Percentiles rank a stretch among this genome's conserved stretches.
Evolutionary conservation across 2,329 filamentous ascomycete species (phyloP).

Genomic region (Apiospora kogelbergensis): DNA sequence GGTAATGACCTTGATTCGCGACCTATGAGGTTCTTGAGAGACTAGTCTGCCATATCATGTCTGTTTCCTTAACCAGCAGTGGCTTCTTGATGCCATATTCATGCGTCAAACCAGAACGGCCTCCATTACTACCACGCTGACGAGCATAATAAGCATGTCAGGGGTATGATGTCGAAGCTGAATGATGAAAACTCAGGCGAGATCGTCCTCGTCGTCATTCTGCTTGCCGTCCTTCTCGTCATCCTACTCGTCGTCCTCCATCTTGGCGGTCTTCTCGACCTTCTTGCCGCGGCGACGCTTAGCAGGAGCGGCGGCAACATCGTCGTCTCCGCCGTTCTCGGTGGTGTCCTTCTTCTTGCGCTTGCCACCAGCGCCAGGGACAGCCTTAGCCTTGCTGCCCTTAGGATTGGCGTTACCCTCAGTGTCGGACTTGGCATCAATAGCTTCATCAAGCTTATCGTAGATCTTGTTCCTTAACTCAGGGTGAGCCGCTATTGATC

Average conservation of each 20-base stretch:
- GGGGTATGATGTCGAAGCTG: no score
- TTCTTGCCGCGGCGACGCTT: background rate
- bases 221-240: no score
- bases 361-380: background rate
- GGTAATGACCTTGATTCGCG: background rate
- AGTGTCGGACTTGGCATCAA: no score
- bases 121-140: no score
- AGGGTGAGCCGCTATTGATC: background rate
- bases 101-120: background rate
- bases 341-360: background rate
- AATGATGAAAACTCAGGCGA: no score
- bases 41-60: background rate
- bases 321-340: background rate
- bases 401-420: no score
- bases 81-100: background rate
- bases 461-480: background rate
- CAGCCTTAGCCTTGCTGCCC: background rate
- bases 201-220: no score
- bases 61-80: background rate
- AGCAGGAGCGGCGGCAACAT: background rate
- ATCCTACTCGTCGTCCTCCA: no score
- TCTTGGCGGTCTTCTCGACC: no score
- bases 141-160: no score
- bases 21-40: background rate
- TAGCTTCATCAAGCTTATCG: background rate